Evolutionary conservation across 805 yeast species (phyloP), one percentile per base, ranked within the genome.

Genomic region (Starmerella sp.): DNA sequence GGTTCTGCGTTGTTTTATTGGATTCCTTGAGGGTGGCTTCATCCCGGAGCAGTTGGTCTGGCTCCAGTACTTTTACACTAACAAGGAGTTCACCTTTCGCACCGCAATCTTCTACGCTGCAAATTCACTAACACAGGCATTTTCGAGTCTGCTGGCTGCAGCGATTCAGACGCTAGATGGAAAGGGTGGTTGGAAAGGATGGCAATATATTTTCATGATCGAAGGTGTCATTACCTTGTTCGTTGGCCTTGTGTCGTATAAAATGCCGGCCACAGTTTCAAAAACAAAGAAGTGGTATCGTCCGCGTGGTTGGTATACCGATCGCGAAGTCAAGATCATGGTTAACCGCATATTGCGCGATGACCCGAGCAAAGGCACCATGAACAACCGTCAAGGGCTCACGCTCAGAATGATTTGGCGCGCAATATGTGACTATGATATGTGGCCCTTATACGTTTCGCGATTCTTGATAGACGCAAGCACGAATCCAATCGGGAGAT

Each of bases 321-420:
- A 74, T 11, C 66, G 77, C 45, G 82, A 81, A 55, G 78, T 76
- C 63, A 75, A 75, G 51, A 78, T 80, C 52, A 70, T 78, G 14
- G 83, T 79, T 41, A 81, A 81, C 62, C 71, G 78, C 54, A 73
- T 81, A 1, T 66, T 81, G 42, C 69, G 84, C 61, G 84, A 81
- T 63, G 86, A 81, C 62, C 84, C 84, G 7, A 60, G 73, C 2
- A 76, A 76, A 68, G 83, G 84, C 29, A 82, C 77, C 55, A 79
- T 80, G 84, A 73, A 80, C 63, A 81, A 81, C 62, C 71, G 82
- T 62, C 77, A 77, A 59, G 79, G 81, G 4, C 64, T 81, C 17
- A 63, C 73, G 1, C 58, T 67, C 3, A 69, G 64, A 41, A 73
- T 73, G 67, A 57, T 81, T 11, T 63, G 67, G 59, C 61, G 66